These are phyloP conservation scores for Drechslerella stenobrocha DNA, from an alignment of 2,329 filamentous ascomycete species.

Conservation along the genomic window DNA sequence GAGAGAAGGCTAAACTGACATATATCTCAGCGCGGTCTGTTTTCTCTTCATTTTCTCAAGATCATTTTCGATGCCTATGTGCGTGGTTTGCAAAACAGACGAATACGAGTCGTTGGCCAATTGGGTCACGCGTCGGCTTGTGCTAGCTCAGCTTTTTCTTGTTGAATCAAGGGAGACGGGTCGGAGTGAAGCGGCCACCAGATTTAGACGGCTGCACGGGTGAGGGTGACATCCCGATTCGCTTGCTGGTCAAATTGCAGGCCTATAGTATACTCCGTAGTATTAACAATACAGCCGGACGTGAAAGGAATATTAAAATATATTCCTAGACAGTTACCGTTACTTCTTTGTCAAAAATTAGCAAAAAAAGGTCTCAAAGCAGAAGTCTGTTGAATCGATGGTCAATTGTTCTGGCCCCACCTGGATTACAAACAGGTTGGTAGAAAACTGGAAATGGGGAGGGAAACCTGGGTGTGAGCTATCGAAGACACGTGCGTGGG, in stretches of 20 bases:
- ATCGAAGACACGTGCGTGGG: constrained; percentile 43
- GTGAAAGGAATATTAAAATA: constrained; percentile 40
- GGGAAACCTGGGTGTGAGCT: too few relatives aligned
- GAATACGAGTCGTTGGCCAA: constrained; percentile 48
- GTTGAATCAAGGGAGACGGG: constrained; percentile 39
- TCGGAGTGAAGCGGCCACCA: constrained; percentile 6
- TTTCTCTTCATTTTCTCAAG: constrained; percentile 14
- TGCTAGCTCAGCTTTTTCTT: constrained; percentile 23
- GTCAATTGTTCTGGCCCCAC: constrained; percentile 28
- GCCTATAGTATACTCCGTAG: too few relatives aligned
- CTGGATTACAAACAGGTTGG: constrained; percentile 17
- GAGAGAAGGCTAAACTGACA: constrained; percentile 39
- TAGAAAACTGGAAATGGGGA: too few relatives aligned
- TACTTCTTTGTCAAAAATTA: constrained; percentile 31
- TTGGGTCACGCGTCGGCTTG: constrained; percentile 43
- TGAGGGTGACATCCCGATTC: constrained; percentile 49
- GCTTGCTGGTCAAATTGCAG: constrained; percentile 38
- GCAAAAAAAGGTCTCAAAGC: constrained; percentile 23
- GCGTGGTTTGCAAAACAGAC: constrained; percentile 43
- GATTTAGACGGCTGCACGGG: constrained; percentile 34
- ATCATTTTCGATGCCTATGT: constrained; percentile 19
- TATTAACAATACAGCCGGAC: constrained; percentile 47
- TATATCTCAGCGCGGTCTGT: constrained; percentile 27
- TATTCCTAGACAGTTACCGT: constrained; percentile 37
- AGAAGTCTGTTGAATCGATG: too few relatives aligned